phyloP scores from a whole-genome alignment of 2,329 filamentous ascomycete species.

The Colletotrichum salicis region DNA sequence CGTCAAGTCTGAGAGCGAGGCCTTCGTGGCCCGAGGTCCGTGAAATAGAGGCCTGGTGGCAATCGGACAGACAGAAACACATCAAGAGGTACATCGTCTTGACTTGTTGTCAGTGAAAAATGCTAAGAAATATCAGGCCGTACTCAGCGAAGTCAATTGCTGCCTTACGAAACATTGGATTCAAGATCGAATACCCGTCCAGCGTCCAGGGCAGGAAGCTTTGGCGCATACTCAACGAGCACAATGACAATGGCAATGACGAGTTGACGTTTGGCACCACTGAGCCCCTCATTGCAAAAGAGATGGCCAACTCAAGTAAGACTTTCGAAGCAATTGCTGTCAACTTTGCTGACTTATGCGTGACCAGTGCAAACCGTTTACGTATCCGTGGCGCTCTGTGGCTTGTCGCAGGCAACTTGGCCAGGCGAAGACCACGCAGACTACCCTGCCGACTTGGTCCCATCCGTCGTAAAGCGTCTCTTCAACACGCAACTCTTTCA shows the following conservation, averaged over 20 bases:
- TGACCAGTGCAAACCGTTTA: conserved; percentile 44
- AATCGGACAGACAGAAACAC: background rate
- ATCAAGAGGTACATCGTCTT: background rate
- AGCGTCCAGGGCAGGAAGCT: conserved; percentile 48
- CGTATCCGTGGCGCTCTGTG: conserved; percentile 52
- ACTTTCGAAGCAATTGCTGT: too few relatives aligned
- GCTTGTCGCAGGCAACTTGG: conserved; percentile 48
- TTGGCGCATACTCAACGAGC: conserved; percentile 42
- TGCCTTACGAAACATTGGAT: conserved; percentile 42
- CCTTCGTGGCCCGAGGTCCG: conserved; percentile 4
- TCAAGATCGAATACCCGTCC: conserved; percentile 43
- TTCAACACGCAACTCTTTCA: conserved; percentile 53
- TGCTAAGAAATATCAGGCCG: background rate
- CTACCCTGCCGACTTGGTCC: conserved; percentile 54
- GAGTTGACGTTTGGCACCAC: too few relatives aligned
- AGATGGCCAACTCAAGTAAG: too few relatives aligned
- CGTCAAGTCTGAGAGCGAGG: background rate
- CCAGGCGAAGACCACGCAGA: conserved; percentile 55
- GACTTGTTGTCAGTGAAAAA: background rate
- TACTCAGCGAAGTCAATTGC: conserved; percentile 45
- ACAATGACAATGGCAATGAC: too few relatives aligned
- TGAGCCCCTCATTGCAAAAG: too few relatives aligned
- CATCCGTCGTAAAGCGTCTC: conserved; percentile 52
- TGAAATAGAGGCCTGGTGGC: background rate
- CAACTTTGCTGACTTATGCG: too few relatives aligned